phyloP scores from a whole-genome alignment of 2,329 filamentous ascomycete genomes.

The Arthrinium phaeospermum region DNA sequence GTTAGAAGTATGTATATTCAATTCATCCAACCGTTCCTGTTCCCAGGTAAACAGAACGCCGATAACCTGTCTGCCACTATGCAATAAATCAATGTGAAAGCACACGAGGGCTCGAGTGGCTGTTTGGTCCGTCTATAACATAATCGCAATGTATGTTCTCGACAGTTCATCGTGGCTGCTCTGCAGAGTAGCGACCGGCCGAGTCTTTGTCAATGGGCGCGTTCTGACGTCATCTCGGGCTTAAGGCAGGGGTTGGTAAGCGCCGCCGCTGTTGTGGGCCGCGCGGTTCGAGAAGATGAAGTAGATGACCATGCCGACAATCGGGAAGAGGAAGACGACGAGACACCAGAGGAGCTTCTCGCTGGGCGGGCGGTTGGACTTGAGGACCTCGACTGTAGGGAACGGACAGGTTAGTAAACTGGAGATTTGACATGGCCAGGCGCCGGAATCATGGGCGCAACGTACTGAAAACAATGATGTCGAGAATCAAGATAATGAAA shows the following conservation, averaged over 20 bases:
- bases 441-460: constrained; percentile 26
- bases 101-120: too few species aligned
- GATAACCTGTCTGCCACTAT: not conserved
- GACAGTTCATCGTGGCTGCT: not conserved
- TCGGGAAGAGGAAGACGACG: constrained; percentile 68
- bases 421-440: constrained; percentile 22
- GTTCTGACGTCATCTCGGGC: not conserved
- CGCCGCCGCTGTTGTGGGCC: constrained; percentile 56
- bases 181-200: not conserved
- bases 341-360: constrained; percentile 68
- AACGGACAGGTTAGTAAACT: not conserved
- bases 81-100: not conserved
- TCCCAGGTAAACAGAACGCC: not conserved
- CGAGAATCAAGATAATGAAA: constrained; percentile 65
- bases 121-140: not conserved
- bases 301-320: constrained; percentile 67
- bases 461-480: constrained; percentile 68
- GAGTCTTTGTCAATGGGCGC: not conserved
- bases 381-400: constrained; percentile 64
- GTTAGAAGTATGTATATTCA: not conserved
- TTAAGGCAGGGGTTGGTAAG: constrained; percentile 58
- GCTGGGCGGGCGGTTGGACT: constrained; percentile 63
- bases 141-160: not conserved
- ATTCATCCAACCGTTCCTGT: not conserved
- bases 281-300: constrained; percentile 68